Conservation (phyloP, 768 basidiomycete genomes). For the Dacryopinax spathularia region DNA sequence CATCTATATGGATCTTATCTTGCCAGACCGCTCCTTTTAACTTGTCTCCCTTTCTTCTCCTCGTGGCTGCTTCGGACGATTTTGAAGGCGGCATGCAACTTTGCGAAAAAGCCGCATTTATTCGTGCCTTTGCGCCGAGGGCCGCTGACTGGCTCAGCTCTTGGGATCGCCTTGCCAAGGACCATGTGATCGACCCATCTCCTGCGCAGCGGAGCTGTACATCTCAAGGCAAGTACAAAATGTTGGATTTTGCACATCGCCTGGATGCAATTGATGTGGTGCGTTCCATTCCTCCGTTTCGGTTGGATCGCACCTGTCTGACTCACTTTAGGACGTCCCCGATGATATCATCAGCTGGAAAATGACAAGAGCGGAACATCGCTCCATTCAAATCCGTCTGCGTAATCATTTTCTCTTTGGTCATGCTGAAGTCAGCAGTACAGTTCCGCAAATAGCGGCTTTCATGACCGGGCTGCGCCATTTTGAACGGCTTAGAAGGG, state of each 20-base stretch:
- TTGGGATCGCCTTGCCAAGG: neutral
- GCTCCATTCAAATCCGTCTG: neutral
- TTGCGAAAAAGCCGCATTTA: neutral
- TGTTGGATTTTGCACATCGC: neutral
- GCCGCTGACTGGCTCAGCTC: neutral
- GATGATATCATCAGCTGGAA: neutral
- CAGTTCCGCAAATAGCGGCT: neutral
- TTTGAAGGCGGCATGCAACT: neutral
- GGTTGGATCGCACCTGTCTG: neutral
- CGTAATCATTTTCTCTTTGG: neutral
- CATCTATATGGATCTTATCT: neutral
- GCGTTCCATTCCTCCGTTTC: neutral
- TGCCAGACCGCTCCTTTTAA: neutral
- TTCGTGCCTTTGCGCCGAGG: neutral
- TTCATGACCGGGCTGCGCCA: neutral
- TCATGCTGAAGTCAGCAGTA: neutral
- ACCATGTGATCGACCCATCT: neutral
- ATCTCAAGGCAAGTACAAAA: neutral
- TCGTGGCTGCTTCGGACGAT: neutral
- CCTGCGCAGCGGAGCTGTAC: neutral
- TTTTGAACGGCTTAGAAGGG: neutral
- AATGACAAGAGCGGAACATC: neutral
- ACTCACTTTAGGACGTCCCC: neutral
- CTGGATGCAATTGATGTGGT: neutral
- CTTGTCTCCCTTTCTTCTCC: neutral